Conservation (phyloP, 768 basidiomycete species). For the Suillus lakei region DNA sequence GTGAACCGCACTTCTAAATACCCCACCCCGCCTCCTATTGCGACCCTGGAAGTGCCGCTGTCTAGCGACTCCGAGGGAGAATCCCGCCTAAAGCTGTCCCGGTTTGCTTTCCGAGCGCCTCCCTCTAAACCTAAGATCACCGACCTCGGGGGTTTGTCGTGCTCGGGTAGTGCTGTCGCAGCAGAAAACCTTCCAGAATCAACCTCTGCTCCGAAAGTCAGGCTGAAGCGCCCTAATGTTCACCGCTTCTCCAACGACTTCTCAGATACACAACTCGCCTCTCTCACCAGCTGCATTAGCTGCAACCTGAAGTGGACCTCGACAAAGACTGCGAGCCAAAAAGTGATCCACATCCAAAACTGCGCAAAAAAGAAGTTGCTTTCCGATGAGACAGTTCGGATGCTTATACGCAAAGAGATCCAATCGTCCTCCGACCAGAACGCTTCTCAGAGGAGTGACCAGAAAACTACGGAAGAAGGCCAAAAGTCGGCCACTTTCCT, state of each 20-base stretch:
- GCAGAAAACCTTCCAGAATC: not conserved
- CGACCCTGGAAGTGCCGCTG: conserved; percentile 15
- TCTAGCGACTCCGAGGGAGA: conserved; percentile 28
- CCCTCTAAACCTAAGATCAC: not conserved
- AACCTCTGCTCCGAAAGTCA: not conserved
- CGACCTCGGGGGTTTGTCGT: not conserved
- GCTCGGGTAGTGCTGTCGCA: not conserved
- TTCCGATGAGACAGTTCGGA: conserved; percentile 56
- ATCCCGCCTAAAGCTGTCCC: conserved; percentile 36
- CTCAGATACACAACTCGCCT: conserved; percentile 50
- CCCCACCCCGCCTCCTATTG: conserved; percentile 18
- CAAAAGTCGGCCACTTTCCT: conserved; percentile 50
- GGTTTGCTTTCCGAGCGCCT: conserved; percentile 42
- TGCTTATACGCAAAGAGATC: conserved; percentile 57
- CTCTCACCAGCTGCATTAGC: conserved; percentile 60
- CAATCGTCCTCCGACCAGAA: conserved; percentile 20
- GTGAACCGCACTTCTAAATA: not conserved
- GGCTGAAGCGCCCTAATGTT: not conserved
- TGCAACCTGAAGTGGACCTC: conserved; percentile 74
- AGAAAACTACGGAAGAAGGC: conserved; percentile 21
- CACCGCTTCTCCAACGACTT: conserved; percentile 39
- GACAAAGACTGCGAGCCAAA: conserved; percentile 64
- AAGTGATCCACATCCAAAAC: conserved; percentile 65
- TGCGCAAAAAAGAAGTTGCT: conserved; percentile 69
- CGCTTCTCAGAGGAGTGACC: conserved; percentile 25